phyloP scores from a whole-genome alignment of 192 early-diverging fungal species.

The Spinellus fusiger region DNA sequence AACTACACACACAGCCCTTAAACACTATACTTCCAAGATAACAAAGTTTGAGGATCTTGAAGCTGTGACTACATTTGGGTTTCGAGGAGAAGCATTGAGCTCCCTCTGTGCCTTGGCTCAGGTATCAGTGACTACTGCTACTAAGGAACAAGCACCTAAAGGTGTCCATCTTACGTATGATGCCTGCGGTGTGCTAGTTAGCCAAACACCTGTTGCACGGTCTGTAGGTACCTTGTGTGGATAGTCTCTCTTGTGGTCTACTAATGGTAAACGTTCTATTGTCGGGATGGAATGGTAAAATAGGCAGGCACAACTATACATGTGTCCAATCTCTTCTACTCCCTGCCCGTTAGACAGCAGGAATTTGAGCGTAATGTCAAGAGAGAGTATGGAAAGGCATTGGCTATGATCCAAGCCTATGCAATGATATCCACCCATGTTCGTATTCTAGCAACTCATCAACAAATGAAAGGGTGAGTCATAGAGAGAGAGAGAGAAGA shows the following conservation, averaged over 20 bases:
- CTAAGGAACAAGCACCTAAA: conserved; percentile 43
- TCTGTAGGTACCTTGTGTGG: conserved; percentile 22
- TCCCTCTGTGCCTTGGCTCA: conserved; percentile 77
- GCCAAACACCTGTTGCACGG: conserved; percentile 43
- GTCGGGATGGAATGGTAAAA: not conserved
- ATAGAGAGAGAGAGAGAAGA: not conserved
- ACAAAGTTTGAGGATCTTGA: conserved; percentile 70
- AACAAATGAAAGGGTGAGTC: conserved; percentile 48
- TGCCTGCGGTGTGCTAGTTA: conserved; percentile 50
- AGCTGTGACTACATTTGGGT: conserved; percentile 81
- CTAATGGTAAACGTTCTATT: too few relatives aligned
- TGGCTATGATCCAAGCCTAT: conserved; percentile 80
- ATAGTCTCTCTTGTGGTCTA: not conserved
- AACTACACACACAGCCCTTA: conserved; percentile 51
- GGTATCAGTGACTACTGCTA: conserved; percentile 64
- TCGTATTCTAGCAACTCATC: conserved; percentile 59
- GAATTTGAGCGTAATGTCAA: conserved; percentile 84
- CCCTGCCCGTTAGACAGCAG: conserved; percentile 77
- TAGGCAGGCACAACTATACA: conserved; percentile 74
- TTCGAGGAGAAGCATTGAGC: conserved; percentile 89
- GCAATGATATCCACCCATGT: conserved; percentile 67
- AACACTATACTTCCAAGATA: conserved; percentile 88
- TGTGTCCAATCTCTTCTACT: conserved; percentile 70
- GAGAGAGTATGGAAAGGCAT: conserved; percentile 70
- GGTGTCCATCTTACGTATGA: conserved; percentile 72